Percentiles rank a stretch among this genome's conserved stretches.
These are phyloP conservation scores for Penicillium simplicissimum DNA, from an alignment of 495 filamentous ascomycete genomes.

Conservation along the genomic window DNA sequence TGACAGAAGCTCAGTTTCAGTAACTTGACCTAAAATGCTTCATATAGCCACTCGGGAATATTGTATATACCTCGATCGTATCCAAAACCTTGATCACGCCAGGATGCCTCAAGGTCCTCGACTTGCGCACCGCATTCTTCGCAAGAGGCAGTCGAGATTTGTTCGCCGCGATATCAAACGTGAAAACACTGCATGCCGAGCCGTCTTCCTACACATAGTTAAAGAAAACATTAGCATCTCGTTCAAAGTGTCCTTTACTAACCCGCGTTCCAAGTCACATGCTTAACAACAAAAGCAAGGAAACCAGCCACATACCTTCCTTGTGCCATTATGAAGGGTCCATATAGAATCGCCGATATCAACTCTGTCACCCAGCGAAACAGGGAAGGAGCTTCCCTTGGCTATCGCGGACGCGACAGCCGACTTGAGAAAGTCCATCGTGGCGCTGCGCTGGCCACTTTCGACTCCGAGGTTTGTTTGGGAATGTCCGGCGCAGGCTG, in stretches of 20 bases:
- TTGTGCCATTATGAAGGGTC: conserved; percentile 88
- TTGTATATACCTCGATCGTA: conserved; percentile 75
- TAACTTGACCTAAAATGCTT: neutral
- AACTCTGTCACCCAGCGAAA: conserved; percentile 85
- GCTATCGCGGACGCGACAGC: conserved; percentile 95
- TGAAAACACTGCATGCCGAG: conserved; percentile 92
- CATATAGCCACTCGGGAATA: neutral
- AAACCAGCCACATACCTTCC: conserved; percentile 61
- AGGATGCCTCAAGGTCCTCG: conserved; percentile 88
- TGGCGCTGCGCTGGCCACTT: conserved; percentile 12
- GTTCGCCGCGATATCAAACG: conserved; percentile 82
- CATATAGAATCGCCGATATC: conserved; percentile 89
- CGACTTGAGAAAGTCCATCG: conserved; percentile 97
- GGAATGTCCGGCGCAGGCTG: conserved; percentile 9
- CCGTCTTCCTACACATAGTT: conserved; percentile 72
- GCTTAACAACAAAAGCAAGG: neutral
- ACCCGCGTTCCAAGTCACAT: neutral
- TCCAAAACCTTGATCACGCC: conserved; percentile 92
- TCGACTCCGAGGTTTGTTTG: conserved; percentile 6
- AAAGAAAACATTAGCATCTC: neutral
- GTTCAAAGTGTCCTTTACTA: neutral
- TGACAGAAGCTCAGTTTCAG: conserved; percentile 32
- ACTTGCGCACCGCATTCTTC: conserved; percentile 88
- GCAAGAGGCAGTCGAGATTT: conserved; percentile 80
- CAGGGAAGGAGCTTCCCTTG: conserved; percentile 89